phyloP scores from a whole-genome alignment of 306 rosid species.

The Alnus rubra region DNA sequence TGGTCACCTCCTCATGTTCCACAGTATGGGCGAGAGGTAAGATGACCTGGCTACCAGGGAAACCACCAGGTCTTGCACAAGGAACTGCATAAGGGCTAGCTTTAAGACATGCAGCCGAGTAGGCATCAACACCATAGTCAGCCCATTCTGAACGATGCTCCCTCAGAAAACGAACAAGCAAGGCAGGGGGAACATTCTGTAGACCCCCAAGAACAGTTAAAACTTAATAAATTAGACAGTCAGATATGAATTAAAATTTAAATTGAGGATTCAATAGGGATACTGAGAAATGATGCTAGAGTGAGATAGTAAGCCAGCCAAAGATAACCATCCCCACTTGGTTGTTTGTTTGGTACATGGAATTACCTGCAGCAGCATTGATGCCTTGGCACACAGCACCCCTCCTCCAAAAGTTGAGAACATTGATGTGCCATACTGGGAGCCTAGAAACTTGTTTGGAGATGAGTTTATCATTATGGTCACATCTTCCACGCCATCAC shows the following conservation, averaged over 20 bases:
- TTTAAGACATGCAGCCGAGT: conserved; percentile 84
- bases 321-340: not conserved
- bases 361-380: conserved; percentile 91
- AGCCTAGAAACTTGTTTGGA: conserved; percentile 64
- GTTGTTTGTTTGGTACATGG: not conserved
- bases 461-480: conserved; percentile 77
- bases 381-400: conserved; percentile 93
- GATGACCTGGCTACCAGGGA: conserved; percentile 87
- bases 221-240: not conserved
- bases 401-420: conserved; percentile 85
- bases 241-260: not conserved
- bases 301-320: not conserved
- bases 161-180: conserved; percentile 93
- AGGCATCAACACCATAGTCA: conserved; percentile 93
- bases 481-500: conserved; percentile 91
- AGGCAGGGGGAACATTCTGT: conserved; percentile 96
- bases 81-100: conserved; percentile 88
- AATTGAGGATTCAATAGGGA: not conserved
- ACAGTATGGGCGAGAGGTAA: conserved; percentile 90
- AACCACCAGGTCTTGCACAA: conserved; percentile 81
- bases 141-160: conserved; percentile 99
- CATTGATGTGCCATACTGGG: conserved; percentile 62
- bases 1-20: conserved; percentile 85
- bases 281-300: not conserved
- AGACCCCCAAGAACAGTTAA: not conserved